A percentile compares a stretch with the other conserved stretches of the same genome.
phyloP scores from a whole-genome alignment of 129 eudicot genomes.

The Smallanthus sonchifolius region DNA sequence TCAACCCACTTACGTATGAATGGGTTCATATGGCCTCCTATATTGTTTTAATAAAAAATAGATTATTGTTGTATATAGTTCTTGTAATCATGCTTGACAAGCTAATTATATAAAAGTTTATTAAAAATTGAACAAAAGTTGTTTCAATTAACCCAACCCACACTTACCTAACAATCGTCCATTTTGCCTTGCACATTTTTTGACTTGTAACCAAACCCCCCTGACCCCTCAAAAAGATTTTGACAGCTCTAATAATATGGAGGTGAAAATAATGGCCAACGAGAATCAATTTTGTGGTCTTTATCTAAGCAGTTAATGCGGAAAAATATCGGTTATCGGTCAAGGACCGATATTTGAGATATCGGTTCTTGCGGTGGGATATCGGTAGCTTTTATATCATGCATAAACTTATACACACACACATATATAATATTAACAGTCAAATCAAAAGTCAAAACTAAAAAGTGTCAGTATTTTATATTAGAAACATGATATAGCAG shows the following conservation, averaged over 20 bases:
- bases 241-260: neutral
- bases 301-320: no score
- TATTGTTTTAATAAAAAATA: neutral
- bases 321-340: no score
- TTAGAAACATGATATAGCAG: no score
- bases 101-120: neutral
- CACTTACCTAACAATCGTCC: neutral
- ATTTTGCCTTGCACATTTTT: neutral
- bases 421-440: no score
- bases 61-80: neutral
- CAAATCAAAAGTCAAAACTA: no score
- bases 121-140: neutral
- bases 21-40: neutral
- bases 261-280: neutral
- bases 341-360: no score
- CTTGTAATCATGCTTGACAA: neutral
- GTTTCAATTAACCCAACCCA: neutral
- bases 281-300: neutral
- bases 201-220: neutral
- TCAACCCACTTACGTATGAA: neutral
- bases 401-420: no score
- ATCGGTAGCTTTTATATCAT: no score
- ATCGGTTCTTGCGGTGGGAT: no score
- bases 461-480: no score
- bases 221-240: neutral